Base-by-base conservation (phyloP, 345 rosid genomes). In the Isatis tinctoria region DNA sequence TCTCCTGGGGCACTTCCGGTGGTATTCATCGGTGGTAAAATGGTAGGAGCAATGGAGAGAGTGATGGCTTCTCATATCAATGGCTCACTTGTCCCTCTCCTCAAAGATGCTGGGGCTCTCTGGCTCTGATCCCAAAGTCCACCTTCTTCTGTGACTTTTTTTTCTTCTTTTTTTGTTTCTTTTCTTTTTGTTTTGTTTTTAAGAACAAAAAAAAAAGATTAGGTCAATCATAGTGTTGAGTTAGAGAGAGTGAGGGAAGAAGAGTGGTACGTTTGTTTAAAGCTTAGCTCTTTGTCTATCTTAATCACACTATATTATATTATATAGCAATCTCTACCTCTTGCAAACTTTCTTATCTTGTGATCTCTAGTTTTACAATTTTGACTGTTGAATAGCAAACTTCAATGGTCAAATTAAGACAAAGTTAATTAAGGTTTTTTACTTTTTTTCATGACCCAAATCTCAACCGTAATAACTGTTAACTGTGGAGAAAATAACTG, bases 101-200 rank as follows among this genome's bases (percentile, higher is more conserved):
- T 94, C 54, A 94, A 90, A 80, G 87, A 88, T 47, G 94, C 96
- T 54, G 98, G 98, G 16, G 98, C 97, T n/a, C 97, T 94, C 57
- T 94, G 97, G 98, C 98, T 91, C 61, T 91, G 81, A 86, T 33
- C 35, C 62, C 36, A 39, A 6, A 48, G 6, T 4, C 58, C 28
- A 47, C 39, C 51, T 74, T 44, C 33, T 18, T 48, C 58, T 22
- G 16, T 51, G n/a, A n/a, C n/a, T 17, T 43, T 3, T 2, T 10
- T 12, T 6, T 1, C 30, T 16, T 43, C 27, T 16, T 54, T 3
- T 58, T 35, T 33, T 3, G 9, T 58, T 39, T 14, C 3, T 4
- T 58, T 37, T 17, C 18, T 28, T 58, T 60, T 51, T n/a, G n/a
- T n/a, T 20, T 30, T 4, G 52, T 27, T 30, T 30, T 20, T 3